phyloP scores from a whole-genome alignment of 257 asterid species.

The Ilex aquifolium region DNA sequence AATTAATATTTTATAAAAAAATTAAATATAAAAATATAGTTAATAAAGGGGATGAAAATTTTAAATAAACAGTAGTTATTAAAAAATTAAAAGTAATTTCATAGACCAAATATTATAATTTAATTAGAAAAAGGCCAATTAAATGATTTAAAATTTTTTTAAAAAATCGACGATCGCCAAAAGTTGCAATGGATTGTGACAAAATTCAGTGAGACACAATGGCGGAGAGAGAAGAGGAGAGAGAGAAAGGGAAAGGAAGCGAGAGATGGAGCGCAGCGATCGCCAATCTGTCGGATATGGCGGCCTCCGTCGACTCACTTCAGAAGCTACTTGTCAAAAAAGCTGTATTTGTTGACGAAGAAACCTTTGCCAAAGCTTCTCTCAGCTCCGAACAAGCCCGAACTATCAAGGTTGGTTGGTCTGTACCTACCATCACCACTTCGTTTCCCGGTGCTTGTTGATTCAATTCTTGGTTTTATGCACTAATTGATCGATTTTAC shows the following conservation, averaged over 20 bases:
- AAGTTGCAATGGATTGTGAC: neutral
- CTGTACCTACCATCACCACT: neutral
- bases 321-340: conserved; percentile 67
- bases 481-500: neutral
- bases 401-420: conserved; percentile 53
- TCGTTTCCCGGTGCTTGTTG: too few relatives aligned
- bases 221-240: conserved; percentile 51
- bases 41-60: too few relatives aligned
- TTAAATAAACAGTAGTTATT: too few relatives aligned
- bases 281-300: conserved; percentile 70
- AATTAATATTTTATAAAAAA: too few relatives aligned
- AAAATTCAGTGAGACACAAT: conserved; percentile 20
- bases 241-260: conserved; percentile 49
- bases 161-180: neutral
- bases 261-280: conserved; percentile 93
- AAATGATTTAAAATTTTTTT: too few relatives aligned
- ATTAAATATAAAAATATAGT: too few relatives aligned
- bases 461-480: neutral
- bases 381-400: conserved; percentile 87
- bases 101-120: too few relatives aligned
- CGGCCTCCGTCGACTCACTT: conserved; percentile 73
- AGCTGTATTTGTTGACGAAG: conserved; percentile 86
- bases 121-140: too few relatives aligned
- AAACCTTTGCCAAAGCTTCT: conserved; percentile 80
- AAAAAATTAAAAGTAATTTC: too few relatives aligned